phyloP scores from a whole-genome alignment of 2,329 filamentous ascomycete genomes.

The Colletotrichum sp. region DNA sequence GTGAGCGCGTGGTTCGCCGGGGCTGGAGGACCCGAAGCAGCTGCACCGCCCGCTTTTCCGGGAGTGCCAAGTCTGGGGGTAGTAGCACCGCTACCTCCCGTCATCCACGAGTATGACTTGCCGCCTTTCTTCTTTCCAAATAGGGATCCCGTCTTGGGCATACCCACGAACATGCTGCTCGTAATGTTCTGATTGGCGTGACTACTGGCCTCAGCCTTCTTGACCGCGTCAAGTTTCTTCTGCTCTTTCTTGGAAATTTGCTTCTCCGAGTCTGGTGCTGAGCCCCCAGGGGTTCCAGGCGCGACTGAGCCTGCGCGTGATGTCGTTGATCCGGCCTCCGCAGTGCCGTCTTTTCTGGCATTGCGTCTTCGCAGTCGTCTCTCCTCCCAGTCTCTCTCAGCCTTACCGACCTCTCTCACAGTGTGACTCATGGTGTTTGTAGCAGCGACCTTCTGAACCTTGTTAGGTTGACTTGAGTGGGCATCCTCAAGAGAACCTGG shows the following conservation, averaged over 20 bases:
- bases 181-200: constrained; percentile 86
- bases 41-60: constrained; percentile 37
- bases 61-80: constrained; percentile 50
- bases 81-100: constrained; percentile 57
- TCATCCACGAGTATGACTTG: constrained; percentile 82
- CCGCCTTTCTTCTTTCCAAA: constrained; percentile 65
- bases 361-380: constrained; percentile 70
- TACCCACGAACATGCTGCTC: constrained; percentile 71
- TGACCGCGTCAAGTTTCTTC: constrained; percentile 77
- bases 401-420: constrained; percentile 66
- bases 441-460: constrained; percentile 51
- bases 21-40: constrained; percentile 33
- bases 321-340: constrained; percentile 51
- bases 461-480: constrained; percentile 42
- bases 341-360: constrained; percentile 63
- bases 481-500: constrained; percentile 42
- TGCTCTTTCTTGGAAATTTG: constrained; percentile 85
- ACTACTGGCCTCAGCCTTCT: constrained; percentile 77
- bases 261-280: constrained; percentile 70
- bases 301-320: constrained; percentile 63
- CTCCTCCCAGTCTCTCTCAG: constrained; percentile 77
- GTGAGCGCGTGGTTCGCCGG: constrained; percentile 50
- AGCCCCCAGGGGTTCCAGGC: constrained; percentile 65
- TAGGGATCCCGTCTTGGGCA: constrained; percentile 65
- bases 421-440: constrained; percentile 54